Base-by-base conservation (phyloP, 805 yeast species). In the Tetrapisispora taiwanensis region DNA sequence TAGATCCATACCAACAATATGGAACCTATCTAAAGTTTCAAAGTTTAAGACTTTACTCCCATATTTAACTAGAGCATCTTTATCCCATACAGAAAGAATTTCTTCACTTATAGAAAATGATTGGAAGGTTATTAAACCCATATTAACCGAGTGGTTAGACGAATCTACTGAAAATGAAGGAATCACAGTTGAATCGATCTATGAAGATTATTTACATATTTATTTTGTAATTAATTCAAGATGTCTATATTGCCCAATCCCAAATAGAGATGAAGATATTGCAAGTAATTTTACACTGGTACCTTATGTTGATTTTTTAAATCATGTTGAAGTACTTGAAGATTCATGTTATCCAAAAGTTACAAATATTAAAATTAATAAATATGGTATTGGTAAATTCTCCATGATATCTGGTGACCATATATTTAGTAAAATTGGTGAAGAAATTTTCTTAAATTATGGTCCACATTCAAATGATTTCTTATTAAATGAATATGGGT, bases 181-280 rank as follows among this genome's bases (percentile, higher is more conserved):
- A 1, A 27, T 37, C 7, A 27, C 8, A 17, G 5, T 44, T 1
- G 42, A 44, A 6, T 45, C 41, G 1, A 42, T 51, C 19, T 54
- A 47, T 37, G 51, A 57, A 4, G 52, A 55, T 3, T 81, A 73
- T 51, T 54, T 80, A 10, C 78, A 86, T 76, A 76, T 84, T 0
- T 90, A 95, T 95, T 71, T 84, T 54, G 80, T 90, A 54, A 84
- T 89, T 45, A 90, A 92, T 59, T 82, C 97, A 1, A 79, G 98
- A 65, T 90, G 97, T 60, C 68, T 90, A 6, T 89, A 87, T 59
- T 79, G 81, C 80, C 72, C 74, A 3, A 63, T 85, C 1, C 79
- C 84, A 1, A 70, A 73, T 39, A 71, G 73, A 30, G 71, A 68
- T 15, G 56, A 58, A 2, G 74, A 67, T 22, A 30, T 15, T 1